Percentiles rank a stretch among this genome's conserved stretches.
These are phyloP conservation scores for Trypanosoma congolense DNA, from an alignment of 208 protist genomes.

Conservation along the genomic window DNA sequence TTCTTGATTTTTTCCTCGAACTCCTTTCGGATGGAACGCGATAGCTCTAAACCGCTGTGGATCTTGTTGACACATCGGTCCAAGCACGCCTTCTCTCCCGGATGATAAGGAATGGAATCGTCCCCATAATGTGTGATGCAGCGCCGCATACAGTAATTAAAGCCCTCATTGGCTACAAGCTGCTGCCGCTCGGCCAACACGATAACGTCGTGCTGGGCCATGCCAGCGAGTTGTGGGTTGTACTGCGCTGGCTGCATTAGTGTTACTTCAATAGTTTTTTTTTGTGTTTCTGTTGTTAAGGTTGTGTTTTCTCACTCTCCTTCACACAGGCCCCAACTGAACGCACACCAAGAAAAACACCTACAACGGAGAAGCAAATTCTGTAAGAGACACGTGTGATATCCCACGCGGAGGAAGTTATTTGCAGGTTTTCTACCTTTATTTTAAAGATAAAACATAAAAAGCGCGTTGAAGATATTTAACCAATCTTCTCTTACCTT, in stretches of 20 bases:
- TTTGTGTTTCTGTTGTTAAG: no score
- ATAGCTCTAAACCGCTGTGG: conserved; percentile 51
- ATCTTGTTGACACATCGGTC: conserved; percentile 74
- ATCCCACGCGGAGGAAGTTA: no score
- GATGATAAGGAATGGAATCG: conserved; percentile 77
- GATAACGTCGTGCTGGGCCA: conserved; percentile 55
- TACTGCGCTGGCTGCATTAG: conserved; percentile 59
- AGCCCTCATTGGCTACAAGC: conserved; percentile 54
- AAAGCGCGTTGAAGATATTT: no score
- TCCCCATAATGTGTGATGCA: conserved; percentile 79
- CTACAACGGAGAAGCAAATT: no score
- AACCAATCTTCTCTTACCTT: no score
- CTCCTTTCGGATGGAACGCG: conserved; percentile 47
- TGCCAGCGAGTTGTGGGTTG: conserved; percentile 44
- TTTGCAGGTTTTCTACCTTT: no score
- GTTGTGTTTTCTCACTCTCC: no score
- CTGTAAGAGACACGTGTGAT: no score
- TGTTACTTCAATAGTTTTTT: neutral
- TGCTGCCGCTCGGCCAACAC: conserved; percentile 62
- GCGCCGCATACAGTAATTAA: conserved; percentile 42
- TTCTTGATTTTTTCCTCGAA: conserved; percentile 64
- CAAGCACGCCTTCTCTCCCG: conserved; percentile 72
- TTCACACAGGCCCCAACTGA: no score
- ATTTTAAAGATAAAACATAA: no score
- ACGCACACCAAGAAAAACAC: no score